A percentile compares a stretch with the other conserved stretches of the same genome.
phyloP scores from a whole-genome alignment of 768 basidiomycete species.

The Leccinum variicolor region DNA sequence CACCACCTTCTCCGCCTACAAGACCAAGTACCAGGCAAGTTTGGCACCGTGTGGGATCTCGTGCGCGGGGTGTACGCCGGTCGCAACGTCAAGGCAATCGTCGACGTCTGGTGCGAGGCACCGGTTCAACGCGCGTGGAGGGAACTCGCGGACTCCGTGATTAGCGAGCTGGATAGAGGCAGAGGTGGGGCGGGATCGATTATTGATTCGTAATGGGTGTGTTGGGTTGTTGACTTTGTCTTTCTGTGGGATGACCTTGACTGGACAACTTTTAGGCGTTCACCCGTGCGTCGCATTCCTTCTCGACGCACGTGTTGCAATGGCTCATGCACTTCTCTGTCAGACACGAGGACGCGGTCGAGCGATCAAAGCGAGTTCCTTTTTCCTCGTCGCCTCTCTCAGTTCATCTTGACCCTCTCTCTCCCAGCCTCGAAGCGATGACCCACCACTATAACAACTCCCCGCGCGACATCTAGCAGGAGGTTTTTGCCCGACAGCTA shows the following conservation, averaged over 20 bases:
- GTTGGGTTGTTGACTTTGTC: constrained; percentile 3
- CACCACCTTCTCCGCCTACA: constrained; percentile 68
- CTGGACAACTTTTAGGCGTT: constrained; percentile 45
- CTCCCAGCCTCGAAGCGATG: constrained; percentile 65
- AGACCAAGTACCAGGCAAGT: constrained; percentile 55
- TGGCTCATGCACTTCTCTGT: neutral
- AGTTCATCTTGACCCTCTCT: neutral
- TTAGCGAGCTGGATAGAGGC: constrained; percentile 44
- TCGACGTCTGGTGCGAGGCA: constrained; percentile 90
- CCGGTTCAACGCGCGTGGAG: constrained; percentile 61
- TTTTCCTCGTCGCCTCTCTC: neutral
- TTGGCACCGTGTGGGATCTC: constrained; percentile 61
- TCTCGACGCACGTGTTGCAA: neutral
- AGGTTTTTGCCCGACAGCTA: constrained; percentile 67
- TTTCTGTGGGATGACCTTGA: neutral
- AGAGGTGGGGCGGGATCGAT: constrained; percentile 62
- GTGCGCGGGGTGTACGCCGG: constrained; percentile 57
- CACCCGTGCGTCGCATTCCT: constrained; percentile 45
- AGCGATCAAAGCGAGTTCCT: constrained; percentile 57
- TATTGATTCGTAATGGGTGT: constrained; percentile 86
- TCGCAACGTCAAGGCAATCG: constrained; percentile 59
- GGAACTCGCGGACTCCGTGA: constrained; percentile 70
- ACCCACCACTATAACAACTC: constrained; percentile 77
- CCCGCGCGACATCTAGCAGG: constrained; percentile 63
- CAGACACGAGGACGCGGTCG: constrained; percentile 71